Conservation (phyloP, 2,329 filamentous ascomycete species). For the Colletotrichum somersetense region DNA sequence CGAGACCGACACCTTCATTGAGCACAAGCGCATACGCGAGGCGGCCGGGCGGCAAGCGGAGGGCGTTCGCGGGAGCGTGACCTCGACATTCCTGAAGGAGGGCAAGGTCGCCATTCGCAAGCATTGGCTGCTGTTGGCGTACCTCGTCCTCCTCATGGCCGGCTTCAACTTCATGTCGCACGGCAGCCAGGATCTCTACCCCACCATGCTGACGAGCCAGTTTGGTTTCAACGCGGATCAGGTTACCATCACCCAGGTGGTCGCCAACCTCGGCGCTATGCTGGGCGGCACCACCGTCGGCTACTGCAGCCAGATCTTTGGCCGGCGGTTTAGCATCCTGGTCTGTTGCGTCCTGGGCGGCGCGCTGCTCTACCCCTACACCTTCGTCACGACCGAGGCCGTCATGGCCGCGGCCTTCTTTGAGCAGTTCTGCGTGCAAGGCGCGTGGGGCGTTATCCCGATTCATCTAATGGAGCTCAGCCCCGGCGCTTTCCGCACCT, state of each 20-base stretch:
- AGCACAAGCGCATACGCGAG: constrained; percentile 74
- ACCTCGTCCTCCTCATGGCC: constrained; percentile 88
- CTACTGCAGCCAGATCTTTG: constrained; percentile 77
- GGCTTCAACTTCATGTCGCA: constrained; percentile 95
- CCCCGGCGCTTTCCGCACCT: constrained; percentile 79
- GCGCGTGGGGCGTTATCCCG: constrained; percentile 81
- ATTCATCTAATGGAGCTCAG: constrained; percentile 84
- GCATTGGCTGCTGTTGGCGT: constrained; percentile 84
- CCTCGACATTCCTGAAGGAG: constrained; percentile 78
- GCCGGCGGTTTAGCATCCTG: constrained; percentile 77
- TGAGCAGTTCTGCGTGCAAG: constrained; percentile 83
- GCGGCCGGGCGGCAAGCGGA: constrained; percentile 43
- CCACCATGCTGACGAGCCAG: constrained; percentile 70
- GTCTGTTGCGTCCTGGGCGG: constrained; percentile 74
- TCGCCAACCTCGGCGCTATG: constrained; percentile 79
- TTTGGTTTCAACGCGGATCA: constrained; percentile 64
- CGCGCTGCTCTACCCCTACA: constrained; percentile 86
- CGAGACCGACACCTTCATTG: constrained; percentile 80
- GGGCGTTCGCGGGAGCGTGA: constrained; percentile 58
- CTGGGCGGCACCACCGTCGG: constrained; percentile 75
- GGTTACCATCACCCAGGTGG: constrained; percentile 78
- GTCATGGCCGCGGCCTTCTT: constrained; percentile 88
- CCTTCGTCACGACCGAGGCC: constrained; percentile 70
- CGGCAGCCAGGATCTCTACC: constrained; percentile 75
- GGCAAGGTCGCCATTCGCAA: constrained; percentile 82